A percentile compares a stretch with the other conserved stretches of the same genome.
Evolutionary conservation across 208 protist genomes (phyloP).

Genomic region (Leptomonas pyrrhocoris): DNA sequence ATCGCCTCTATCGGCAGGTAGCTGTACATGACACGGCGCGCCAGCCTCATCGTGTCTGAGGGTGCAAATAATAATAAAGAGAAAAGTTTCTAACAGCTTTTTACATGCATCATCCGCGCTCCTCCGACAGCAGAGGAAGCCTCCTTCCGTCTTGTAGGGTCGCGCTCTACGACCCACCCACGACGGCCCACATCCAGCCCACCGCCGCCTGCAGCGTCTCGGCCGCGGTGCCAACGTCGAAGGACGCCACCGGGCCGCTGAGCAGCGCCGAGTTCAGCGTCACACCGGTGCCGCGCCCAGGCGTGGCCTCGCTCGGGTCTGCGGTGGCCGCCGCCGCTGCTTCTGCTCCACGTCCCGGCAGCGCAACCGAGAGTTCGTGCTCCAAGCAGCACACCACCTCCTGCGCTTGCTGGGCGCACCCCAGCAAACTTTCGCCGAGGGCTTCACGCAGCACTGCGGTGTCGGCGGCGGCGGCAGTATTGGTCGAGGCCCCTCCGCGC

Average conservation of each 20-base stretch:
- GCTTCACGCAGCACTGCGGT: conserved; percentile 17
- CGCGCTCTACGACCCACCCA: neutral
- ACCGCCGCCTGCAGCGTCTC: conserved; percentile 29
- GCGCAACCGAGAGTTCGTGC: conserved; percentile 15
- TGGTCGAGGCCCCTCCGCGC: conserved; percentile 11
- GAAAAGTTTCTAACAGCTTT: no score
- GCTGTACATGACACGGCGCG: no score
- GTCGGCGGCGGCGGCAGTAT: neutral
- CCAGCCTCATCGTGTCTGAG: no score
- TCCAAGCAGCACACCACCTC: conserved; percentile 24
- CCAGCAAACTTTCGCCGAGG: conserved; percentile 16
- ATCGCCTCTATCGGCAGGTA: no score
- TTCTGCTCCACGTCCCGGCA: neutral
- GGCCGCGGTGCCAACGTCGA: conserved; percentile 8
- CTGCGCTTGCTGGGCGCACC: conserved; percentile 22
- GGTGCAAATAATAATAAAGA: no score
- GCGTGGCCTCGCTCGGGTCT: neutral
- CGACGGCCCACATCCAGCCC: conserved; percentile 24
- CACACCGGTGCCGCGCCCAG: neutral
- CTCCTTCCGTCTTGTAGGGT: no score
- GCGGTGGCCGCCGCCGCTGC: neutral
- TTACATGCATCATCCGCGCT: no score
- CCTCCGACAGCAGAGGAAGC: no score
- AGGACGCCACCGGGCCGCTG: conserved; percentile 20
- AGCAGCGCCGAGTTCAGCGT: conserved; percentile 13